phyloP scores from a whole-genome alignment of 2,329 filamentous ascomycete species.

The Trichoderma oligosporum region DNA sequence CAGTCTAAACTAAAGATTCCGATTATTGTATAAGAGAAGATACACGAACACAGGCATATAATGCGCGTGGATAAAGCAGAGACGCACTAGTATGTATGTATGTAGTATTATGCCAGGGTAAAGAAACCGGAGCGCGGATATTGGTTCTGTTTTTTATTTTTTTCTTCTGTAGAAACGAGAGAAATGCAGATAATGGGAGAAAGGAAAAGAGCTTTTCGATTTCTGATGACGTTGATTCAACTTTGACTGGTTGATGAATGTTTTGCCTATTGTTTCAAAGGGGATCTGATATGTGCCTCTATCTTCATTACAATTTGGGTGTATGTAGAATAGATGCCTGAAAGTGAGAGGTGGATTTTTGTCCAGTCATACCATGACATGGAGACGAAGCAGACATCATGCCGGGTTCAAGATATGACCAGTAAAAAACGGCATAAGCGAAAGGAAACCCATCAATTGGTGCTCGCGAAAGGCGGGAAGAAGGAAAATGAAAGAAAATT shows the following conservation, averaged over 20 bases:
- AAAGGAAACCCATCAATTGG: neutral
- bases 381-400: neutral
- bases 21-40: constrained; percentile 17
- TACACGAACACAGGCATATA: constrained; percentile 3
- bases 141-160: neutral
- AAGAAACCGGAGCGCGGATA: neutral
- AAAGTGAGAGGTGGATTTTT: neutral
- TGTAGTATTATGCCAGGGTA: constrained; percentile 18
- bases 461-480: neutral
- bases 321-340: constrained; percentile 8
- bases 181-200: neutral
- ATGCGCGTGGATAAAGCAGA: constrained; percentile 11
- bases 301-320: neutral
- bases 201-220: no score
- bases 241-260: neutral
- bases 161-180: neutral
- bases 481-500: no score
- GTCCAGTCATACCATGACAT: neutral
- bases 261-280: neutral
- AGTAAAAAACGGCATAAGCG: neutral
- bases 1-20: constrained; percentile 6
- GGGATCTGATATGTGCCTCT: neutral
- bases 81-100: constrained; percentile 7
- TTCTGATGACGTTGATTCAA: neutral
- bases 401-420: neutral